Conservation (phyloP, 1,284 basidiomycete species). For the Austropuccinia psidii region DNA sequence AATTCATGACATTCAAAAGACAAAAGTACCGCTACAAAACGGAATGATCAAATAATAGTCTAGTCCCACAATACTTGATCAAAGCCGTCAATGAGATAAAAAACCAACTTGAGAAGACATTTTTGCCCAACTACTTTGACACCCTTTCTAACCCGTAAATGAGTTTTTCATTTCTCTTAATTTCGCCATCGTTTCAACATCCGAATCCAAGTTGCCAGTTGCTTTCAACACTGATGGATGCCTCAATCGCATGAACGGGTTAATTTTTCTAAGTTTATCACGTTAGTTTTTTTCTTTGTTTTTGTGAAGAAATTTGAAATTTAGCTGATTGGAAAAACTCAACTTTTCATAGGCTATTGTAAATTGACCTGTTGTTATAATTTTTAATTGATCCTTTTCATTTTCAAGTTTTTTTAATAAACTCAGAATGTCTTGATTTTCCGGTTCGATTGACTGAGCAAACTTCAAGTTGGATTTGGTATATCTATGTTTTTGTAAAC, state of each 20-base stretch:
- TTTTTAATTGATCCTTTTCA: constrained; percentile 50
- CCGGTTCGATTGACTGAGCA: constrained; percentile 56
- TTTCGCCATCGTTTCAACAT: constrained; percentile 18
- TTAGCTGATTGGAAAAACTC: background rate
- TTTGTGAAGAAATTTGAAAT: background rate
- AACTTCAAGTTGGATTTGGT: constrained; percentile 47
- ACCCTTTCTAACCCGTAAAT: background rate
- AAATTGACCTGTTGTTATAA: constrained; percentile 64
- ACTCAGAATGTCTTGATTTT: constrained; percentile 55
- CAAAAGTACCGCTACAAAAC: no score
- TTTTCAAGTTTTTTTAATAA: constrained; percentile 54
- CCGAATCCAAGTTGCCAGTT: background rate
- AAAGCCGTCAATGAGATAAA: no score
- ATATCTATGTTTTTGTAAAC: constrained; percentile 38
- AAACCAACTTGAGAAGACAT: no score
- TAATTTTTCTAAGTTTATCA: constrained; percentile 54
- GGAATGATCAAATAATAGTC: no score
- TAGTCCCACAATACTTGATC: no score
- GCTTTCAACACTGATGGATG: constrained; percentile 35
- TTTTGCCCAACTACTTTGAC: no score
- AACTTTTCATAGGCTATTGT: constrained; percentile 73
- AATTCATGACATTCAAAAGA: background rate
- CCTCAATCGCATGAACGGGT: constrained; percentile 63
- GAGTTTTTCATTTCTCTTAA: constrained; percentile 34
- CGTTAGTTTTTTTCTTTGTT: background rate